Evolutionary conservation across 2,329 filamentous ascomycete genomes (phyloP).

Genomic region (Penicillium sp.): DNA sequence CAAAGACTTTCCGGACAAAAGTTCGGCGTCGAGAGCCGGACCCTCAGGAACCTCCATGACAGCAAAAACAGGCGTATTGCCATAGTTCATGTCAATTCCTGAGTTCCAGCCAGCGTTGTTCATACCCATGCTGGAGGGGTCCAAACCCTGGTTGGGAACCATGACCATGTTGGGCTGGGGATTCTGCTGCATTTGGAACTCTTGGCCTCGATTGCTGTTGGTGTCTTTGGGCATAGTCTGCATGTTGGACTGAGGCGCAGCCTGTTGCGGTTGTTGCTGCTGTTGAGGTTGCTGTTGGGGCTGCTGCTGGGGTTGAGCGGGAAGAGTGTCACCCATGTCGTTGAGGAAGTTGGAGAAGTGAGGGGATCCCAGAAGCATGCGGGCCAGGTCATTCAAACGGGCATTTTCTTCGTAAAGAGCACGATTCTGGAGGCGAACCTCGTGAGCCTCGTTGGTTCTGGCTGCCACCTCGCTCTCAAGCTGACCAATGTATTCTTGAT

Average conservation of each 20-base stretch:
- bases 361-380: slow-evolving; percentile 75
- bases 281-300: slow-evolving; percentile 39
- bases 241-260: slow-evolving; percentile 41
- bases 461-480: slow-evolving; percentile 84
- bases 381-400: slow-evolving; percentile 73
- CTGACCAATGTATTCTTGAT: slow-evolving; percentile 88
- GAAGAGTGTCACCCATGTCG: slow-evolving; percentile 62
- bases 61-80: slow-evolving; percentile 58
- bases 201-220: slow-evolving; percentile 58
- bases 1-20: slow-evolving; percentile 70
- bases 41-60: slow-evolving; percentile 69
- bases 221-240: slow-evolving; percentile 63
- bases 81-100: slow-evolving; percentile 46
- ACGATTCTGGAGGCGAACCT: slow-evolving; percentile 76
- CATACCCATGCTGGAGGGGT: slow-evolving; percentile 67
- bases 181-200: slow-evolving; percentile 61
- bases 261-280: slow-evolving; percentile 40
- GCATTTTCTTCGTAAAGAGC: slow-evolving; percentile 82
- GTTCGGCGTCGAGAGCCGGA: slow-evolving; percentile 58
- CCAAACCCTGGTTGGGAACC: slow-evolving; percentile 75
- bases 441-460: slow-evolving; percentile 79
- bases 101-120: slow-evolving; percentile 46
- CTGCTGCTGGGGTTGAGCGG: slow-evolving; percentile 37
- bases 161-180: slow-evolving; percentile 71
- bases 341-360: slow-evolving; percentile 81